Percentiles rank a stretch among this genome's conserved stretches.
Evolutionary conservation across 2,329 filamentous ascomycete species (phyloP).

Genomic region (Immersiporthe knoxdaviesiana): DNA sequence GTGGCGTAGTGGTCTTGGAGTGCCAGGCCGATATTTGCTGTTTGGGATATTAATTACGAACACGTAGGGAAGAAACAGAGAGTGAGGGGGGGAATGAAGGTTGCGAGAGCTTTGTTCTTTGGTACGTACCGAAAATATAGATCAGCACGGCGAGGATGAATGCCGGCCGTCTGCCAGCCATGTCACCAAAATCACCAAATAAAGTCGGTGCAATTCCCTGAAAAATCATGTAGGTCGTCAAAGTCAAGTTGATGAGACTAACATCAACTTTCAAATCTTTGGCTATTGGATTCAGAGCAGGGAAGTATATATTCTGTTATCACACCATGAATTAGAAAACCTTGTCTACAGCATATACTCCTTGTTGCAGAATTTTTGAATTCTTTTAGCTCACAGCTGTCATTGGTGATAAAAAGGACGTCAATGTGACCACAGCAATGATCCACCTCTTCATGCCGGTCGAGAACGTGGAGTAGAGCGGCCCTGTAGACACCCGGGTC

Average conservation of each 20-base stretch:
- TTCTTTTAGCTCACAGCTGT: slow-evolving; percentile 44
- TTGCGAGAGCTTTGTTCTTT: too few relatives aligned
- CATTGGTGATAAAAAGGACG: slow-evolving; percentile 60
- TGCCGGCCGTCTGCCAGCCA: slow-evolving; percentile 62
- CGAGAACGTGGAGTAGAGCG: slow-evolving; percentile 47
- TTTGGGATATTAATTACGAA: not conserved
- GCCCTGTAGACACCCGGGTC: slow-evolving; percentile 43
- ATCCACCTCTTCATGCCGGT: slow-evolving; percentile 54
- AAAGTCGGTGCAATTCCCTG: slow-evolving; percentile 65
- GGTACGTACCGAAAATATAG: slow-evolving; percentile 47
- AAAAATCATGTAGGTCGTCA: slow-evolving; percentile 67
- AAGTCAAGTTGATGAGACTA: slow-evolving; percentile 50
- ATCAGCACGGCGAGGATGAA: slow-evolving; percentile 61
- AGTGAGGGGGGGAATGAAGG: too few relatives aligned
- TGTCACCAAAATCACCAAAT: slow-evolving; percentile 65
- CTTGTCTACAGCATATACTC: not conserved
- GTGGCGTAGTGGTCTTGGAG: slow-evolving; percentile 61
- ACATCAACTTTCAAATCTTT: slow-evolving; percentile 44
- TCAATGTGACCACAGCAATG: slow-evolving; percentile 54
- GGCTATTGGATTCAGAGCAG: slow-evolving; percentile 46
- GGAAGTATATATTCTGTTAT: slow-evolving; percentile 56
- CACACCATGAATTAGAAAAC: slow-evolving; percentile 10
- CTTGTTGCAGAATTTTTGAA: not conserved
- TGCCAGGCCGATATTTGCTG: slow-evolving; percentile 62
- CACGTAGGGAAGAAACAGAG: not conserved